Conservation (phyloP, 805 yeast species). For the Myxozyma mucilagina region DNA sequence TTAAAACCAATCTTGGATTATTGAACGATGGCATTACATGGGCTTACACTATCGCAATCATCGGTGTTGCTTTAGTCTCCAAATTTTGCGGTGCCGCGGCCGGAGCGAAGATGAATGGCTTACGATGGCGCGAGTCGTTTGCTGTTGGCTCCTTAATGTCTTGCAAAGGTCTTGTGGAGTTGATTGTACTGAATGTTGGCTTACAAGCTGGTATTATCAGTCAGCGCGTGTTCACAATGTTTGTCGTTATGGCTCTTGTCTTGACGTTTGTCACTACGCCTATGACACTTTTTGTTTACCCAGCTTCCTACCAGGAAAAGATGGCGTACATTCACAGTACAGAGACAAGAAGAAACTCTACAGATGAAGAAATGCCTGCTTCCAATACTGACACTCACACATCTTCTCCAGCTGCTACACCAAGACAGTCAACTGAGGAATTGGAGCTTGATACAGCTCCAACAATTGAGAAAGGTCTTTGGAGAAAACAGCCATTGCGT, state of each 20-base stretch:
- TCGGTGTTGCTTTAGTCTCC: conserved; percentile 65
- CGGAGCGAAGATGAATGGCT: conserved; percentile 61
- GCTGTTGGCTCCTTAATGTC: conserved; percentile 83
- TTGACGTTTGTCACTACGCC: conserved; percentile 83
- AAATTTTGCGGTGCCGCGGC: conserved; percentile 67
- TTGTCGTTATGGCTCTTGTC: conserved; percentile 77
- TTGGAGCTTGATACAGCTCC: not conserved
- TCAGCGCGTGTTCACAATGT: conserved; percentile 71
- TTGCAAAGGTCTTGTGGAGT: conserved; percentile 62
- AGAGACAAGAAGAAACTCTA: not conserved
- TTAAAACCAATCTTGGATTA: conserved; percentile 65
- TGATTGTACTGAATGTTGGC: conserved; percentile 45
- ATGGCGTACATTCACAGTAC: conserved; percentile 3
- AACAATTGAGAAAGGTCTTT: not conserved
- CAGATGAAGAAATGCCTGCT: not conserved
- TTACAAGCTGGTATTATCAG: conserved; percentile 67
- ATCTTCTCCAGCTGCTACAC: not conserved
- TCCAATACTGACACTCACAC: not conserved
- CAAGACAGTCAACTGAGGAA: not conserved
- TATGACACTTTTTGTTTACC: conserved; percentile 60
- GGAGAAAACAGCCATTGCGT: conserved; percentile 2
- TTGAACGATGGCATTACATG: conserved; percentile 68
- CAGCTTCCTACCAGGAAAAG: conserved; percentile 38
- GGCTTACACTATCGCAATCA: conserved; percentile 73
- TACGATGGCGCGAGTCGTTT: conserved; percentile 70